phyloP scores from a whole-genome alignment of 352 stramenopile species.

The Pythium graminicola region DNA sequence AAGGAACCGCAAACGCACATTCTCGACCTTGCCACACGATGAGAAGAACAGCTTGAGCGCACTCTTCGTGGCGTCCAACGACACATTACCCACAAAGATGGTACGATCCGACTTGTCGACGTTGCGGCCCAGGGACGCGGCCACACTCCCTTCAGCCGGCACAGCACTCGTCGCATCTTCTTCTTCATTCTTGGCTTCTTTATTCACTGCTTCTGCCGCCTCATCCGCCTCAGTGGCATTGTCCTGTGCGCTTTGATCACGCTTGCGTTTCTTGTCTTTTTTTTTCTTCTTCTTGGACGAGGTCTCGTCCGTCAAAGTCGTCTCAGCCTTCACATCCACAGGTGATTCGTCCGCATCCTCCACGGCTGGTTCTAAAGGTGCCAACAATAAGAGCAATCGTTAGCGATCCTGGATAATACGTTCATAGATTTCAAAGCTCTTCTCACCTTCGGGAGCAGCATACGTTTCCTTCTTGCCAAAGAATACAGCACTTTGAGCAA shows the following conservation, averaged over 20 bases:
- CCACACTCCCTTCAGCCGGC: not conserved
- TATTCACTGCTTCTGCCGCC: too few relatives aligned
- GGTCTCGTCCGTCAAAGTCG: slow-evolving; percentile 8
- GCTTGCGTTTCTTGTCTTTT: slow-evolving; percentile 31
- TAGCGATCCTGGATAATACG: too few relatives aligned
- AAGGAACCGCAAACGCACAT: slow-evolving; percentile 80
- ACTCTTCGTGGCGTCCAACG: slow-evolving; percentile 73
- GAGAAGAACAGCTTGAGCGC: slow-evolving; percentile 80
- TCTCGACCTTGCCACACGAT: slow-evolving; percentile 80
- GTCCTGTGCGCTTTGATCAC: slow-evolving; percentile 5
- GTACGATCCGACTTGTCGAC: slow-evolving; percentile 59
- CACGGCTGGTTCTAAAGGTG: not conserved
- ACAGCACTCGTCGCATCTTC: too few relatives aligned
- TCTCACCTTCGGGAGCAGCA: slow-evolving; percentile 15
- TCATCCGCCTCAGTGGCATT: not conserved
- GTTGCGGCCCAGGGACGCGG: not conserved
- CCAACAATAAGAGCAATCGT: not conserved
- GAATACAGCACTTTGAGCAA: slow-evolving; percentile 52
- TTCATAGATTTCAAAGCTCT: too few relatives aligned
- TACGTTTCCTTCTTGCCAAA: slow-evolving; percentile 65
- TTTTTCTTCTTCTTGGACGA: slow-evolving; percentile 27
- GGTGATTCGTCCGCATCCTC: not conserved
- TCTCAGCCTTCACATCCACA: slow-evolving; percentile 4
- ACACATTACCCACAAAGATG: slow-evolving; percentile 91
- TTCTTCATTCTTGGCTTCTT: too few relatives aligned